Percentiles rank a stretch among this genome's conserved stretches.
These are phyloP conservation scores for Erigeron philadelphicus DNA, from an alignment of 140 eudicot species.

Conservation along the genomic window DNA sequence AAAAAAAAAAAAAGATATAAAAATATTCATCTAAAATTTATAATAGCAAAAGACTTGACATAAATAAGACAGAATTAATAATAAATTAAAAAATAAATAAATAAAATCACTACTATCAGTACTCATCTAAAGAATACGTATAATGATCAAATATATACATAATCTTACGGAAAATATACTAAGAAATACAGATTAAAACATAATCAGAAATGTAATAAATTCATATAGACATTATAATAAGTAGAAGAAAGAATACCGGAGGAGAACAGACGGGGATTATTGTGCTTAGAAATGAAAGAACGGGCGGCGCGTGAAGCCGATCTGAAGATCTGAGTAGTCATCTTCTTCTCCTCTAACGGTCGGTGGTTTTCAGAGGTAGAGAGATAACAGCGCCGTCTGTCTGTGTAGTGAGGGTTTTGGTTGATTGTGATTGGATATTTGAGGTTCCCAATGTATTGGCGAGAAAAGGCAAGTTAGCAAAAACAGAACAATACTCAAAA, in stretches of 20 bases:
- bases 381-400: background rate
- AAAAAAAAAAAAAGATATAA: too few species aligned
- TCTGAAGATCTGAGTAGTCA: constrained; percentile 75
- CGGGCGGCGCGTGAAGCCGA: constrained; percentile 67
- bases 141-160: too few species aligned
- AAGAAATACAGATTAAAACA: constrained; percentile 18
- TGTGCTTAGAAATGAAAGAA: constrained; percentile 64
- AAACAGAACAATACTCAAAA: background rate
- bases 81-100: too few species aligned
- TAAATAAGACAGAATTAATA: too few species aligned
- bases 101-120: too few species aligned
- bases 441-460: constrained; percentile 29
- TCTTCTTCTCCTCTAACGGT: constrained; percentile 17
- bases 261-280: constrained; percentile 46
- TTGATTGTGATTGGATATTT: constrained; percentile 32
- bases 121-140: too few species aligned
- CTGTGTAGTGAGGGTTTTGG: background rate
- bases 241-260: constrained; percentile 37
- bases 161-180: too few species aligned
- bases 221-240: background rate
- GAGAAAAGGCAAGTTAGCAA: background rate
- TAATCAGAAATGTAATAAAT: background rate
- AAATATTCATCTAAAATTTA: too few species aligned
- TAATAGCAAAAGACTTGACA: too few species aligned
- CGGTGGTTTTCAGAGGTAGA: constrained; percentile 16